A percentile compares a stretch with the other conserved stretches of the same genome.
Conservation (phyloP, 2,329 filamentous ascomycete genomes). For the Plenodomus lindquistii region DNA sequence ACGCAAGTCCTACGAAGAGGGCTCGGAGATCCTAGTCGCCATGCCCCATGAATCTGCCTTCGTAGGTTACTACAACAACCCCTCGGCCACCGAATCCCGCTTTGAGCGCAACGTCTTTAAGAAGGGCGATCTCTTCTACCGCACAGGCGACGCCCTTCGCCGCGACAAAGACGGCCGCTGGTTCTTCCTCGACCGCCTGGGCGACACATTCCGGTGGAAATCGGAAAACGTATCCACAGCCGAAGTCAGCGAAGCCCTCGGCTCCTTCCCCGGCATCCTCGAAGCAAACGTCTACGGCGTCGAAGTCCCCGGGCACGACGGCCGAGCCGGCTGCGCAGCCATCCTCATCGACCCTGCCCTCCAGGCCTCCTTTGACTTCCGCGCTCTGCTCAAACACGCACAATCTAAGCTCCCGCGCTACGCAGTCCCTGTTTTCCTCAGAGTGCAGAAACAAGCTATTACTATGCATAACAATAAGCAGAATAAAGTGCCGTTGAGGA, state of each 20-base stretch:
- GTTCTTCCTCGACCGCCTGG: constrained; percentile 55
- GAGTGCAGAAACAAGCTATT: constrained; percentile 61
- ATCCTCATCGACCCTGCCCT: constrained; percentile 59
- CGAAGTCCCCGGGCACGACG: constrained; percentile 52
- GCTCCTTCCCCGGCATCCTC: constrained; percentile 49
- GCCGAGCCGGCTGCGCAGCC: constrained; percentile 60
- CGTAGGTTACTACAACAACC: constrained; percentile 71
- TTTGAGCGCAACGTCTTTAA: constrained; percentile 53
- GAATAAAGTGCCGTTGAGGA: constrained; percentile 72
- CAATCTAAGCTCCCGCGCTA: constrained; percentile 68
- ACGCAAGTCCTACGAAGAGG: constrained; percentile 65
- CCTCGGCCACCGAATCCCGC: constrained; percentile 64
- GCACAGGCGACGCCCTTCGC: constrained; percentile 53
- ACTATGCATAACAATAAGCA: constrained; percentile 80
- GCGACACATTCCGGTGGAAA: constrained; percentile 57
- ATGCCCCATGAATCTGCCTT: constrained; percentile 63
- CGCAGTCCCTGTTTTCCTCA: constrained; percentile 74
- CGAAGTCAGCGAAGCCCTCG: constrained; percentile 52
- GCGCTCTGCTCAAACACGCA: constrained; percentile 61
- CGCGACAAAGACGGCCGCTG: constrained; percentile 50
- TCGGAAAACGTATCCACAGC: constrained; percentile 55
- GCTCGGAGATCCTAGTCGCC: constrained; percentile 75
- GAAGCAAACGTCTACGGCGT: constrained; percentile 57
- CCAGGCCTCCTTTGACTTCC: constrained; percentile 55
- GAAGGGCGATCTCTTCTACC: constrained; percentile 54